Evolutionary conservation across 192 early-diverging fungal genomes (phyloP).

Genomic region (Tieghemiomyces parasiticus): DNA sequence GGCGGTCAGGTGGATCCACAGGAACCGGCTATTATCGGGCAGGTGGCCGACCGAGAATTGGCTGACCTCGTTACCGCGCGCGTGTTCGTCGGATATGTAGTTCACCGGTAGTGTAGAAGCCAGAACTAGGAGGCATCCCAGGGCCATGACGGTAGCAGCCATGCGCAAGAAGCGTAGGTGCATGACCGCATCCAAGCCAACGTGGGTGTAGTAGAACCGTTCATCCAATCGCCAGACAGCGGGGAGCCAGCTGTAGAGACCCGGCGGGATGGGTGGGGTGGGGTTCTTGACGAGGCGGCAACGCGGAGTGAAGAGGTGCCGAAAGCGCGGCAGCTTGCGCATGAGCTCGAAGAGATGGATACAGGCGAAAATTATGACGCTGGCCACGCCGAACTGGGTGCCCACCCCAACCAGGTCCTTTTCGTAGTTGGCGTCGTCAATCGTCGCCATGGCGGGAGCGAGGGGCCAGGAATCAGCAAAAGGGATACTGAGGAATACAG

Average conservation of each 20-base stretch:
- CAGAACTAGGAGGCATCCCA: constrained; percentile 25
- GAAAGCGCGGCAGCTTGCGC: constrained; percentile 1
- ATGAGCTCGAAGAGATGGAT: constrained; percentile 4
- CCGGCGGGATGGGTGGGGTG: constrained; percentile 27
- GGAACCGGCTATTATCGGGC: constrained; percentile 13
- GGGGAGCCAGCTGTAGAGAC: constrained; percentile 32
- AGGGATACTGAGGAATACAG: no score
- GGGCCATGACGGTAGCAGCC: constrained; percentile 31
- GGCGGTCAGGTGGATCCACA: constrained; percentile 39
- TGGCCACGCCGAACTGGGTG: constrained; percentile 1
- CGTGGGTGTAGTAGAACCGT: constrained; percentile 32
- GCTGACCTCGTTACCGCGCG: constrained; percentile 9
- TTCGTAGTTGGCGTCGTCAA: constrained; percentile 2
- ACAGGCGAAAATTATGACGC: constrained; percentile 2
- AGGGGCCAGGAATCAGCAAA: neutral
- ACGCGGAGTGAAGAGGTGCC: constrained; percentile 9
- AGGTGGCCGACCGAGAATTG: constrained; percentile 31
- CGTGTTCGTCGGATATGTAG: constrained; percentile 14
- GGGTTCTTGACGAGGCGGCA: constrained; percentile 22
- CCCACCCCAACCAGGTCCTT: constrained; percentile 9
- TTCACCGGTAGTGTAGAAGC: constrained; percentile 34
- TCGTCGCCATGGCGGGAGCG: neutral
- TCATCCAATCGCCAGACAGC: constrained; percentile 27
- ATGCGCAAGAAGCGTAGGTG: constrained; percentile 43
- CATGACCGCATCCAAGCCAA: constrained; percentile 45